phyloP scores from a whole-genome alignment of 2,329 filamentous ascomycete species.

The Colletotrichum tofieldiae region DNA sequence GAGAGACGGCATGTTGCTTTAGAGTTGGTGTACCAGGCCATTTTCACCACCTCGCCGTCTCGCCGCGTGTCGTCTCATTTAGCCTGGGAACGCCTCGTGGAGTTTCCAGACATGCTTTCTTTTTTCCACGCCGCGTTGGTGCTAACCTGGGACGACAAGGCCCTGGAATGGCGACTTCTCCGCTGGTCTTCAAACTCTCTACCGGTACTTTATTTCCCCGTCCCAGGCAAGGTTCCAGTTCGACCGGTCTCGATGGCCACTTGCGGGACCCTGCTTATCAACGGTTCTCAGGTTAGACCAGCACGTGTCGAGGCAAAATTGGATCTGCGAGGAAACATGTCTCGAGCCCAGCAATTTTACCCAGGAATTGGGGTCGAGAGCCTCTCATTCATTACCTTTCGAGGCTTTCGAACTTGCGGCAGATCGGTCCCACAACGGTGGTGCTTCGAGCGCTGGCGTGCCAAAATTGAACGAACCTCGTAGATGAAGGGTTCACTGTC shows the following conservation, averaged over 20 bases:
- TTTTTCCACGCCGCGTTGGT: constrained; percentile 36
- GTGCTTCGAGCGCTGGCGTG: constrained; percentile 3
- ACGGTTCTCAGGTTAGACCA: neutral
- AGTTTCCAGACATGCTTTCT: constrained; percentile 36
- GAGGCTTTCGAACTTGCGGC: constrained; percentile 6
- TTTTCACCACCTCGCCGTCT: constrained; percentile 21
- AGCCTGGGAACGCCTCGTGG: constrained; percentile 28
- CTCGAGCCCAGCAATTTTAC: constrained; percentile 26
- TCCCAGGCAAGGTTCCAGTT: neutral
- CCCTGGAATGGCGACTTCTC: neutral
- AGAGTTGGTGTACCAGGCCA: constrained; percentile 29
- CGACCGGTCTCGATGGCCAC: no score
- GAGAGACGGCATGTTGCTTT: constrained; percentile 38
- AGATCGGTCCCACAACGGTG: constrained; percentile 16
- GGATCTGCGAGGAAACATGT: neutral
- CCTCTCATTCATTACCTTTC: neutral
- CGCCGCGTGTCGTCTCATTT: constrained; percentile 34
- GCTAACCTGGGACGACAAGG: neutral
- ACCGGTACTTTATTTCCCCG: no score
- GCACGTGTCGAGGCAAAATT: constrained; percentile 7
- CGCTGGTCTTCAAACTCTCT: neutral
- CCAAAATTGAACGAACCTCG: neutral
- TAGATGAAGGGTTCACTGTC: neutral
- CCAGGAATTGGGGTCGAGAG: constrained; percentile 13
- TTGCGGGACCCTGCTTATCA: neutral